Conservation (phyloP, 2,329 filamentous ascomycete genomes). For the Penicillium hordei region DNA sequence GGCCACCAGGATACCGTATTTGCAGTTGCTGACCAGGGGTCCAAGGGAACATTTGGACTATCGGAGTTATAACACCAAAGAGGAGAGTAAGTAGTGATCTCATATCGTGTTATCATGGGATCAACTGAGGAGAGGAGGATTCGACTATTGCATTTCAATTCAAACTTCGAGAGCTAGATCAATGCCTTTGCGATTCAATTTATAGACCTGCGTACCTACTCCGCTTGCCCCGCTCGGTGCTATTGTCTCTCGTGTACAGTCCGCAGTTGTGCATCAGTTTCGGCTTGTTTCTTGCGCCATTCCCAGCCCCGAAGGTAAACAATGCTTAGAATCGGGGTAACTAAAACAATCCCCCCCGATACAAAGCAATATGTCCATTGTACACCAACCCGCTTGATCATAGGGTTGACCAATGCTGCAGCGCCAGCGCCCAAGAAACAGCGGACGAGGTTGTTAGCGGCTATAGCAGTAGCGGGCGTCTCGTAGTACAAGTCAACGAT, state of each 20-base stretch:
- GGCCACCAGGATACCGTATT: slow-evolving; percentile 19
- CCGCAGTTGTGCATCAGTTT: background rate
- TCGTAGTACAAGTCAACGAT: slow-evolving; percentile 45
- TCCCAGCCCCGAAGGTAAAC: slow-evolving; percentile 22
- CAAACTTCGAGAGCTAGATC: too few species aligned
- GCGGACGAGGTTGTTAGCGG: slow-evolving; percentile 36
- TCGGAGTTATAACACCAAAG: background rate
- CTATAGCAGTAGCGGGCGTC: slow-evolving; percentile 34
- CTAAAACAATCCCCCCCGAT: slow-evolving; percentile 6
- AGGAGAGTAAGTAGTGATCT: background rate
- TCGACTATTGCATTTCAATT: background rate
- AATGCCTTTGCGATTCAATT: background rate
- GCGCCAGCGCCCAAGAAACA: slow-evolving; percentile 35
- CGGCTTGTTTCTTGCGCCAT: slow-evolving; percentile 18
- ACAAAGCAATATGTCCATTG: slow-evolving; percentile 22
- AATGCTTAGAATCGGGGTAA: slow-evolving; percentile 18
- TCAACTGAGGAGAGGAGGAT: too few species aligned
- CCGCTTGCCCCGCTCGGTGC: background rate
- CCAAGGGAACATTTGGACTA: background rate
- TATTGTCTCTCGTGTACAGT: background rate
- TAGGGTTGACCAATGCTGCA: slow-evolving; percentile 26
- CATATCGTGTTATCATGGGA: background rate
- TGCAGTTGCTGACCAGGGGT: slow-evolving; percentile 8
- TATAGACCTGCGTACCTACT: background rate
- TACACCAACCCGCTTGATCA: slow-evolving; percentile 19